Percentiles rank a stretch among this genome's conserved stretches.
Evolutionary conservation across 352 stramenopile genomes (phyloP).

Genomic region (Phytopythium helicoides): DNA sequence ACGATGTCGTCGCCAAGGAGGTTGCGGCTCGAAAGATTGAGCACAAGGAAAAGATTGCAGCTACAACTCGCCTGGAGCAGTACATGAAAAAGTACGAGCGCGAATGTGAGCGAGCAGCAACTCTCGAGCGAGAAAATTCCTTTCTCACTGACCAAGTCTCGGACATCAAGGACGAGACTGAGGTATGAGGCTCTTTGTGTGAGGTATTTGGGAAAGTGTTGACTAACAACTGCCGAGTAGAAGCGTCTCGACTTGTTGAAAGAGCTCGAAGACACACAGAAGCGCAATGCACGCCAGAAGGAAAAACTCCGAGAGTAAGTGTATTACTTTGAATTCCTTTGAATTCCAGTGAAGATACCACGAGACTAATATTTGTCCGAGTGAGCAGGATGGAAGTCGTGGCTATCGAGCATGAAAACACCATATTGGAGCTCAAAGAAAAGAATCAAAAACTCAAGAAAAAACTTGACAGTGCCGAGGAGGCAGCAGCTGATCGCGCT

Average conservation of each 20-base stretch:
- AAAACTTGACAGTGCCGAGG: slow-evolving; percentile 44
- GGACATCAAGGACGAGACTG: slow-evolving; percentile 67
- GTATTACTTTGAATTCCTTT: neutral
- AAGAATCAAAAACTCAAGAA: slow-evolving; percentile 76
- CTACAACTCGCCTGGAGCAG: slow-evolving; percentile 66
- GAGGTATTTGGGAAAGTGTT: neutral
- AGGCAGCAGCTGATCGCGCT: slow-evolving; percentile 42
- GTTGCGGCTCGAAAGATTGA: slow-evolving; percentile 48
- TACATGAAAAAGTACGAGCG: slow-evolving; percentile 83
- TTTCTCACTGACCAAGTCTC: slow-evolving; percentile 72
- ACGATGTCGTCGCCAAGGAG: slow-evolving; percentile 62
- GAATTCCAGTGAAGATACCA: too few species aligned
- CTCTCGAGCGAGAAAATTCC: slow-evolving; percentile 63
- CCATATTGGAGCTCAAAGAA: slow-evolving; percentile 71
- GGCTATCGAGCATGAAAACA: slow-evolving; percentile 69
- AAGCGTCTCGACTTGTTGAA: slow-evolving; percentile 68
- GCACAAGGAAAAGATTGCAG: slow-evolving; percentile 69
- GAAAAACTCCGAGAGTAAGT: slow-evolving; percentile 67
- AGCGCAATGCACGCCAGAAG: slow-evolving; percentile 63
- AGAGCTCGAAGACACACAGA: slow-evolving; percentile 68
- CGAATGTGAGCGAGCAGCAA: slow-evolving; percentile 56
- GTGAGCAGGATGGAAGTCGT: slow-evolving; percentile 59
- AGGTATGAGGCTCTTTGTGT: slow-evolving; percentile 19
- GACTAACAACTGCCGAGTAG: slow-evolving; percentile 4
- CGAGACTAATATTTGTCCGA: too few species aligned